Conservation (phyloP, 768 basidiomycete genomes). For the Daedaleopsis sinensis region DNA sequence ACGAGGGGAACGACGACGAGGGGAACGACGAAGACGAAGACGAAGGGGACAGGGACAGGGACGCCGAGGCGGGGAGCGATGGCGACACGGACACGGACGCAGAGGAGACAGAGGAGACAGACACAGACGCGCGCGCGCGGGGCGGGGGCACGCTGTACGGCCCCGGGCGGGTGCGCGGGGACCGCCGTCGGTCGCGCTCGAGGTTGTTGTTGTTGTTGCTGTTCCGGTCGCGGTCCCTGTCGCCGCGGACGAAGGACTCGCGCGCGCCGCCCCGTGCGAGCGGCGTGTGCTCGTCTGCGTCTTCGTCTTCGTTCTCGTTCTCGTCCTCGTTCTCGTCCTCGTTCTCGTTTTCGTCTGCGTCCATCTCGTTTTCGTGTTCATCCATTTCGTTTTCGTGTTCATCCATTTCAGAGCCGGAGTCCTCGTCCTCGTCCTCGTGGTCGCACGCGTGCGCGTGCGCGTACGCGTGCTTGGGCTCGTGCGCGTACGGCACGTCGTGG, state of each 20-base stretch:
- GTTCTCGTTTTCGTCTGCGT: not conserved
- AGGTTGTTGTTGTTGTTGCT: not conserved
- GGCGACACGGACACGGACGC: too few relatives aligned
- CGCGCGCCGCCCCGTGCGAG: not conserved
- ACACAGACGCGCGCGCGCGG: not conserved
- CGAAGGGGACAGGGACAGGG: not conserved
- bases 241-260: conserved; percentile 19
- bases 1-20: not conserved
- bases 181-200: not conserved
- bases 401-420: not conserved
- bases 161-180: not conserved
- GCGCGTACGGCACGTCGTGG: too few relatives aligned
- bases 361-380: too few relatives aligned
- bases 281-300: not conserved
- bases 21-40: not conserved
- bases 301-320: not conserved
- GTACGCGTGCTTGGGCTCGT: not conserved
- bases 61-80: too few relatives aligned
- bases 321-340: conserved; percentile 8
- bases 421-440: not conserved
- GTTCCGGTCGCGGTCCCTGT: not conserved
- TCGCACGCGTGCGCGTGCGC: not conserved
- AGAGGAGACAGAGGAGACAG: too few relatives aligned
- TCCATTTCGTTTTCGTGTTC: too few relatives aligned
- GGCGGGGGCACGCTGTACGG: too few relatives aligned